Evolutionary conservation across 371 early-diverging fungal species (phyloP), one percentile per base, ranked within the genome.

Genomic region (Mortierella sp.): DNA sequence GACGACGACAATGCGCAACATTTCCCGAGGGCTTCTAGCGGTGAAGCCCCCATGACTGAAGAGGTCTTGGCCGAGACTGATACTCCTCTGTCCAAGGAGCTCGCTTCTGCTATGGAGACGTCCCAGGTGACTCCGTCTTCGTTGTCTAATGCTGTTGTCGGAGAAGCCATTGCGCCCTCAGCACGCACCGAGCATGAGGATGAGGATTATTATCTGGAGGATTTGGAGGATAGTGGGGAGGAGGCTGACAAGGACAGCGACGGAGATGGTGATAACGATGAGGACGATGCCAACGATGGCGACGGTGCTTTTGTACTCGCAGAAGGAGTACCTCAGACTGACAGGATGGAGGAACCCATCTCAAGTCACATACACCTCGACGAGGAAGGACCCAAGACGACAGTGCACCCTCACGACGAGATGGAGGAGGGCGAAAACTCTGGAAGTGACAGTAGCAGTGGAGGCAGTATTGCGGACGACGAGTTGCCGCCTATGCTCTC

Each of bases 401-500:
- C 19, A 10, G 67, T 72, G 26, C 77, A 77, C 43, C 72, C 77
- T 16, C 72, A 72, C 31, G 77, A 72, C 34, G 72, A 43, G 16
- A 0, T 16, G 26, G 72, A 43, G 16, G 0, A 9, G 43, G 31
- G 14, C 28, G 31, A 24, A 21, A 44, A 21, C 34, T 0, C n/a
- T 10, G 44, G 46, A 5, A 43, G 31, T 43, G 11, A 5, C n/a
- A 44, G 19, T 69, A 34, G 28, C 37, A 51, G 72, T 50, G 46
- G 48, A 8, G 50, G 46, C 21, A 72, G 46, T 37, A 50, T 46
- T 51, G 51, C 67, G 1, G 67, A 67, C 34, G 67, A 67, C 10
- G 67, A 67, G 37, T 11, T 40, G 24, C 67, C 31, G 14, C 46
- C 46, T 13, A 72, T 19, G 9, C 72, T 34, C 8, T 34, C 72